Evolutionary conservation across 305 asterid genomes (phyloP).

Genomic region (Fraxinus sp.): DNA sequence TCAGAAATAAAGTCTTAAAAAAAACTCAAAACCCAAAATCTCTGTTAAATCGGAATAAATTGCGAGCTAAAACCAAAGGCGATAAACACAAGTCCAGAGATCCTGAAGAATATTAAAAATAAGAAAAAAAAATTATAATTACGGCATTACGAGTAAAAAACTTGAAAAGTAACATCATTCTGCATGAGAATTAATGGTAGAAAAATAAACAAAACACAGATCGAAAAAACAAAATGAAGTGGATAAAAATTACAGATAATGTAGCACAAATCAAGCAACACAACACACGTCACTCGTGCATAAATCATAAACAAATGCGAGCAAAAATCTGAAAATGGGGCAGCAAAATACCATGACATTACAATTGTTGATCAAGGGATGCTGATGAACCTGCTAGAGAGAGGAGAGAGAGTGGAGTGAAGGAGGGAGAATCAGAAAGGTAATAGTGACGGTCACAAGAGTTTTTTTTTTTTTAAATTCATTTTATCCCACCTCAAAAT

Average conservation of each 20-base stretch:
- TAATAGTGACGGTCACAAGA: conserved; percentile 60
- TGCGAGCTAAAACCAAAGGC: conserved; percentile 20
- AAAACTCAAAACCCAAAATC: not conserved
- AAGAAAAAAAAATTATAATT: conserved; percentile 7
- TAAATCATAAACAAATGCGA: conserved; percentile 10
- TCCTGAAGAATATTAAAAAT: conserved; percentile 27
- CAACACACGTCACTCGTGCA: conserved; percentile 8
- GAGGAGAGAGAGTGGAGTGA: conserved; percentile 30
- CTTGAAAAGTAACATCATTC: conserved; percentile 18
- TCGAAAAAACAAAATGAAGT: conserved; percentile 11
- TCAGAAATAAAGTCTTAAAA: not conserved
- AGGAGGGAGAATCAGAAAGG: conserved; percentile 50
- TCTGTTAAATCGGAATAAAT: not conserved
- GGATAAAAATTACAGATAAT: conserved; percentile 16
- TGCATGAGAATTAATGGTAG: not conserved
- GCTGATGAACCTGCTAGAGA: conserved; percentile 34
- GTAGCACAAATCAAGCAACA: conserved; percentile 19
- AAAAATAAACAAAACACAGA: conserved; percentile 18
- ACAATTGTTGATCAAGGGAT: conserved; percentile 22
- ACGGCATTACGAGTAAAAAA: conserved; percentile 19
- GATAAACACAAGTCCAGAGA: conserved; percentile 38
- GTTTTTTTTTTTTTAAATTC: conserved; percentile 30
- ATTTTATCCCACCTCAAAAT: conserved; percentile 26
- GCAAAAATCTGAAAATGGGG: conserved; percentile 25
- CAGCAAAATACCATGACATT: conserved; percentile 20